phyloP scores from a whole-genome alignment of 495 filamentous ascomycete genomes.

The Evernia prunastri region DNA sequence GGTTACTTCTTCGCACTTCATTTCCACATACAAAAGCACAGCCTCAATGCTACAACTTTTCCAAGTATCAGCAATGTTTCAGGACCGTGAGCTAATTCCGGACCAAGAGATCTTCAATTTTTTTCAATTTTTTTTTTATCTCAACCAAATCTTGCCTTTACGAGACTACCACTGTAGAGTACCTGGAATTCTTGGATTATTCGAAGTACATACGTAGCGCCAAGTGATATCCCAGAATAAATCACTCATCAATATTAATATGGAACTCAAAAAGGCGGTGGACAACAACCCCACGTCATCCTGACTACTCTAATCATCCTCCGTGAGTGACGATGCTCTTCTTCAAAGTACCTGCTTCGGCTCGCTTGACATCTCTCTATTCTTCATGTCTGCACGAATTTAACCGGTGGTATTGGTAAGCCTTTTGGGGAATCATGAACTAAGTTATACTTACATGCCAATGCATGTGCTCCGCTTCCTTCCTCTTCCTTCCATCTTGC shows the following conservation, averaged over 20 bases:
- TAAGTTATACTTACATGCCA: not conserved
- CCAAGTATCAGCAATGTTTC: conserved; percentile 1
- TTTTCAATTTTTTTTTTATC: no score
- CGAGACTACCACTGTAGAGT: not conserved
- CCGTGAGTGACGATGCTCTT: no score
- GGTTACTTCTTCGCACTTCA: not conserved
- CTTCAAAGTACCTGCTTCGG: not conserved
- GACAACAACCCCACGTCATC: not conserved
- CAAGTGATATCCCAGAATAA: not conserved
- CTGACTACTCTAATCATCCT: not conserved
- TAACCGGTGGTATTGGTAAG: not conserved
- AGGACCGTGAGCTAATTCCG: not conserved
- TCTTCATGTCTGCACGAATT: not conserved
- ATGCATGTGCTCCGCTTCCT: not conserved
- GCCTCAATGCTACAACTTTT: not conserved
- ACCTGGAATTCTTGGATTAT: not conserved
- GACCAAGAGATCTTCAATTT: not conserved
- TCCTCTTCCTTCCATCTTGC: not conserved
- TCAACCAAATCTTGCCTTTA: not conserved
- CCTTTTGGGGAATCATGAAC: not conserved
- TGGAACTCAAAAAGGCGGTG: not conserved
- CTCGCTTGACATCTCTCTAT: not conserved
- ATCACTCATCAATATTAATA: not conserved
- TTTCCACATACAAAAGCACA: not conserved
- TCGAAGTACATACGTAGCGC: no score